Conservation (phyloP, 140 eudicot species). For the Cichorium intybus region DNA sequence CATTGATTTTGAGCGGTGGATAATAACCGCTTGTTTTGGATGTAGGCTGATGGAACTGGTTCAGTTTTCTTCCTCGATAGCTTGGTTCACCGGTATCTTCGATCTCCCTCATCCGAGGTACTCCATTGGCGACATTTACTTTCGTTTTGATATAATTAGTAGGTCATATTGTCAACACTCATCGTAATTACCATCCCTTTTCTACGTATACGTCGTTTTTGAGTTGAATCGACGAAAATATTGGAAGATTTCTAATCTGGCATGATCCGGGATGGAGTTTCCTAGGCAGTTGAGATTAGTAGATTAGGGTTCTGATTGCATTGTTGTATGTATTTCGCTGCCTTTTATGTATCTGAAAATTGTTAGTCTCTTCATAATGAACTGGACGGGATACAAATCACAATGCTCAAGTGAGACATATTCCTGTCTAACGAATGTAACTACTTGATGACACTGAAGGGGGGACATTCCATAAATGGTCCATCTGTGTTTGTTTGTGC, state of each 20-base stretch:
- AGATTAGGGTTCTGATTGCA: not conserved
- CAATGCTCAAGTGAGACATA: no score
- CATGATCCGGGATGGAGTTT: not conserved
- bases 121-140: slow-evolving; percentile 6
- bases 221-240: not conserved
- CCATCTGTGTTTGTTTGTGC: slow-evolving; percentile 8
- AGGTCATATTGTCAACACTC: not conserved
- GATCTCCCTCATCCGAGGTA: slow-evolving; percentile 29
- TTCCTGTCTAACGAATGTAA: no score
- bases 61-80: slow-evolving; percentile 59
- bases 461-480: no score
- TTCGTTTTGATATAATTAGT: not conserved
- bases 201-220: not conserved
- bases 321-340: not conserved
- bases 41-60: slow-evolving; percentile 38
- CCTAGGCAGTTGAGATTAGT: not conserved
- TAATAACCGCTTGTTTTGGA: not conserved
- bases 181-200: not conserved
- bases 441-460: no score
- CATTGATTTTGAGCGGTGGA: not conserved
- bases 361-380: not conserved
- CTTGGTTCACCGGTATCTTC: slow-evolving; percentile 44
- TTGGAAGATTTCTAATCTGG: not conserved
- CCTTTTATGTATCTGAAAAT: not conserved
- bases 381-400: no score